Percentiles rank a stretch among this genome's conserved stretches.
phyloP scores from a whole-genome alignment of 257 asterid genomes.

The Solanum pinnatisectum region DNA sequence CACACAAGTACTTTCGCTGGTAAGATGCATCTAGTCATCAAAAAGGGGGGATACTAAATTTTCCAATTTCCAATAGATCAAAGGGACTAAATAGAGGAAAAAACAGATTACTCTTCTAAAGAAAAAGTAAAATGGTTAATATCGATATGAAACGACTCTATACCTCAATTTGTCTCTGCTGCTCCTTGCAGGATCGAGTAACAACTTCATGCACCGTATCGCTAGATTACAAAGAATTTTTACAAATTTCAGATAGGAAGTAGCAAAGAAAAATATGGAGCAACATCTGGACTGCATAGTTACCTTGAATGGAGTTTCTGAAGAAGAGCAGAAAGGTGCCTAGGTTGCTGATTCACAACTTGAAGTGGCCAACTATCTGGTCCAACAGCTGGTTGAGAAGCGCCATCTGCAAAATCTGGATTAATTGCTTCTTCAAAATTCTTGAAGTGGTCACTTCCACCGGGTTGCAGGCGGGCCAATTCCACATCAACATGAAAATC shows the following conservation, averaged over 20 bases:
- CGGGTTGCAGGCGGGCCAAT: constrained; percentile 51
- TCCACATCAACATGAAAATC: constrained; percentile 82
- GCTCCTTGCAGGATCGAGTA: constrained; percentile 95
- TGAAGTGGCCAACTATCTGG: constrained; percentile 90
- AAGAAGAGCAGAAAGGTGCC: constrained; percentile 77
- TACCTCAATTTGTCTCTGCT: constrained; percentile 97
- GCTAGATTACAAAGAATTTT: constrained; percentile 28
- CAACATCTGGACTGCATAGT: not conserved
- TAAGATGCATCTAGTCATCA: not conserved
- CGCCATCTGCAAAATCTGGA: constrained; percentile 50
- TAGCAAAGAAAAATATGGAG: not conserved
- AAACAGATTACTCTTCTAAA: not conserved
- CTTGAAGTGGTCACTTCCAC: constrained; percentile 49
- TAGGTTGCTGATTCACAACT: constrained; percentile 84
- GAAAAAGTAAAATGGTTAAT: not conserved
- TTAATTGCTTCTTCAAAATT: constrained; percentile 72
- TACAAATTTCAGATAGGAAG: not conserved
- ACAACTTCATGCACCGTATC: constrained; percentile 87
- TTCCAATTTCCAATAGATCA: not conserved
- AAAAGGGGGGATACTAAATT: not conserved
- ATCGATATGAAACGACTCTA: not conserved
- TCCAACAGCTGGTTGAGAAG: constrained; percentile 42
- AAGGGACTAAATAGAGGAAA: not conserved
- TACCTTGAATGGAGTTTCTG: constrained; percentile 99
- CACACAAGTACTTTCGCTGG: not conserved